Base-by-base conservation (phyloP, 1,284 basidiomycete species). In the Vanrija humicola region DNA sequence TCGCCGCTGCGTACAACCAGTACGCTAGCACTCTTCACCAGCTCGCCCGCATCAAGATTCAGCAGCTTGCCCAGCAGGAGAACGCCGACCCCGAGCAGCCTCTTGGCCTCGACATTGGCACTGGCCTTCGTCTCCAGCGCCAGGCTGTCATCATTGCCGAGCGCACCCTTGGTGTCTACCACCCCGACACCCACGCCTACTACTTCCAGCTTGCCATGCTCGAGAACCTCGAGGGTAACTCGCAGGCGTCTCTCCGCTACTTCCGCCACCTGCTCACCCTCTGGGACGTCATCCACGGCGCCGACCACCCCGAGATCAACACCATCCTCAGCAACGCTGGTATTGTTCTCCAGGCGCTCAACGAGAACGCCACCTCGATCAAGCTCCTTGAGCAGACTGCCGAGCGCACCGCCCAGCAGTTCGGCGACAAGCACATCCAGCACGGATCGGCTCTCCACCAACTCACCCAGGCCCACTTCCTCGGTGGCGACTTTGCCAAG, bases 161-260 rank as follows among this genome's bases (percentile, higher is more conserved):
- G 68, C 74, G 82, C 34, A 81, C 80, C 4, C 66, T 79, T 16
- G 82, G 82, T 48, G 66, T 83, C 34, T 82, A 82, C 67, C 76
- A 79, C 59, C 73, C 77, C 45, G 81, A 82, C 61, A 82, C 82
- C 10, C 73, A 81, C 38, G 73, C 75, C 44, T 81, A 81, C 69
- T 83, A 82, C 75, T 77, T 79, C 67, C 80, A 82, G 64, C 69
- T 83, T n/a, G 81, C 81, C 12, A 79, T 82, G 65, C 69, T 83
- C 49, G 73, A 77, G 51, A 75, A 78, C 50, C 70, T 81, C 56
- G 74, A 79, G 65, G 66, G 77, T 55, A 71, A 80, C 64, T 67
- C 76, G 15, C 74, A 72, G 43, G 70, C 76, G 29, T 73, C 78
- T 48, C 69, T 82, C 56, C 72, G 77, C 42, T 79, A 78, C 64